These are phyloP conservation scores for Aurantiochytrium sp. DNA, from an alignment of 108 stramenopile species.

Conservation along the genomic window DNA sequence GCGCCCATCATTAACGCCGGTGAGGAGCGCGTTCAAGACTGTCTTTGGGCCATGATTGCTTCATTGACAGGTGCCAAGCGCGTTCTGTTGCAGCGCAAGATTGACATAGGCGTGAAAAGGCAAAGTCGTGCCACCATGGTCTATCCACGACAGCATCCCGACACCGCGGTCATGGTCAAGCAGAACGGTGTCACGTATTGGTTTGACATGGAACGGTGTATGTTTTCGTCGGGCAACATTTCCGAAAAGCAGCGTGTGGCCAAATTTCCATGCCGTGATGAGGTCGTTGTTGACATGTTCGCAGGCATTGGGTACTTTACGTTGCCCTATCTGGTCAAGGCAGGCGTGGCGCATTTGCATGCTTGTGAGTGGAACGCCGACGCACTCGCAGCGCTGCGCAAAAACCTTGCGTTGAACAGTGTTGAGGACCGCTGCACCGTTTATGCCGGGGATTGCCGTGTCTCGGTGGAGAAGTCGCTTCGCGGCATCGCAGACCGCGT, in stretches of 20 bases:
- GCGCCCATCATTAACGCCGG: neutral
- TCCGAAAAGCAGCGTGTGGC: conserved; percentile 84
- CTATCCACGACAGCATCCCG: neutral
- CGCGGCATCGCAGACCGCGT: conserved; percentile 64
- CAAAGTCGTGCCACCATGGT: neutral
- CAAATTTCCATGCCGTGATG: conserved; percentile 54
- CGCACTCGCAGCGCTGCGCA: conserved; percentile 60
- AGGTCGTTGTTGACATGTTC: conserved; percentile 81
- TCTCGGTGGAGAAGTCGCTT: neutral
- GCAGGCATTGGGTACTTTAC: conserved; percentile 94
- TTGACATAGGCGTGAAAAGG: neutral
- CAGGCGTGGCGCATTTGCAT: conserved; percentile 56
- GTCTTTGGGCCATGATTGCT: neutral
- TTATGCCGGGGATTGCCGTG: conserved; percentile 68
- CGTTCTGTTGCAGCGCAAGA: neutral
- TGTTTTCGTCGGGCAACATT: conserved; percentile 88
- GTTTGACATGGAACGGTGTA: conserved; percentile 80
- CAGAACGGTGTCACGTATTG: conserved; percentile 77
- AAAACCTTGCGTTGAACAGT: conserved; percentile 67
- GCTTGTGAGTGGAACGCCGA: conserved; percentile 86
- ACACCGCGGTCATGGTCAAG: conserved; percentile 76
- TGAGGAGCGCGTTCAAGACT: neutral
- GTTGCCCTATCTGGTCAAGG: conserved; percentile 70
- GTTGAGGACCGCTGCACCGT: conserved; percentile 60
- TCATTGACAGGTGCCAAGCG: neutral